Conservation (phyloP, 148 eudicot species). For the Amaranthus cruentus region DNA sequence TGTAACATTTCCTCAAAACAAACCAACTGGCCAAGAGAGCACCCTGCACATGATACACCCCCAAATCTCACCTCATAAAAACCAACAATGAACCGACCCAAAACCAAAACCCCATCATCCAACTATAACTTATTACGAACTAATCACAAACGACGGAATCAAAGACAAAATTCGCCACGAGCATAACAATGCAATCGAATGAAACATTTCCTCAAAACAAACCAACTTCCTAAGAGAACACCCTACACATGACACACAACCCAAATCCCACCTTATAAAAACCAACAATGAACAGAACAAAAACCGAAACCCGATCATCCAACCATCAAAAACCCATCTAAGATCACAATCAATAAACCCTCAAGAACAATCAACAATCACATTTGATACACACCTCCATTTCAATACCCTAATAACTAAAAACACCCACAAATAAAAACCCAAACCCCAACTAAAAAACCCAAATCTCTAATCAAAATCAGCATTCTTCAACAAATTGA, state of each 20-base stretch:
- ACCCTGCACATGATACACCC: too few relatives aligned
- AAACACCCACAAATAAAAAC: conserved; percentile 3
- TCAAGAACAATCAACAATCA: neutral
- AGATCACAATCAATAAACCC: conserved; percentile 2
- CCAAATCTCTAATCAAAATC: neutral
- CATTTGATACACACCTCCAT: neutral
- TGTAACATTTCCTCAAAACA: neutral
- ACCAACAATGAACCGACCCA: too few relatives aligned
- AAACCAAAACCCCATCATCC: too few relatives aligned
- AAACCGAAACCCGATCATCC: conserved; percentile 2
- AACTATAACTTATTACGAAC: neutral
- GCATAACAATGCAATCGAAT: neutral
- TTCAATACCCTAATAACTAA: neutral
- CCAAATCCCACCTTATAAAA: neutral
- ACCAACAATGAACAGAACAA: neutral
- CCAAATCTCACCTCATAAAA: too few relatives aligned
- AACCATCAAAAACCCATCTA: neutral
- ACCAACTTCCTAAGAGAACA: neutral
- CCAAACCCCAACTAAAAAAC: neutral
- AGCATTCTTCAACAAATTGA: neutral
- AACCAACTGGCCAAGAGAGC: too few relatives aligned
- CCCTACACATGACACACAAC: conserved; percentile 1
- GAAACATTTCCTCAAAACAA: neutral
- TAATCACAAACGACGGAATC: neutral
- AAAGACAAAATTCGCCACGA: neutral